A percentile compares a stretch with the other conserved stretches of the same genome.
Evolutionary conservation across 129 eudicot species (phyloP).

Genomic region (Pittosporum tobira): DNA sequence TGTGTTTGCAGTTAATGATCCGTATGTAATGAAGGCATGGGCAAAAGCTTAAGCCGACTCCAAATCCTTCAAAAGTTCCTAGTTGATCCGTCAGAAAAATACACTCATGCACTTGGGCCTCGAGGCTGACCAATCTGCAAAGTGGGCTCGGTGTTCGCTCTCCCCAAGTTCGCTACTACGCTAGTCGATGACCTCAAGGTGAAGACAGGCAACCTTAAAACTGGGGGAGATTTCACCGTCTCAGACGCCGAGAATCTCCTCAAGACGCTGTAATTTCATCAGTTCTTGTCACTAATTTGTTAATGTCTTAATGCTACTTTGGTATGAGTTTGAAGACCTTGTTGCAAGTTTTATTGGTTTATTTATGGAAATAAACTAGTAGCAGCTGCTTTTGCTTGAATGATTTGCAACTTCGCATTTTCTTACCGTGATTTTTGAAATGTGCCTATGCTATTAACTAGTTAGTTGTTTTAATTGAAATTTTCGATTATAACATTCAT

Average conservation of each 20-base stretch:
- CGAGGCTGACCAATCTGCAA: slow-evolving; percentile 75
- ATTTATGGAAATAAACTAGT: too few relatives aligned
- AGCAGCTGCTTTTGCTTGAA: too few relatives aligned
- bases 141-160: slow-evolving; percentile 78
- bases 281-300: not conserved
- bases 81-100: slow-evolving; percentile 73
- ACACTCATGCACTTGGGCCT: slow-evolving; percentile 84
- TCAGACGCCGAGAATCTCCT: slow-evolving; percentile 81
- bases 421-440: too few relatives aligned
- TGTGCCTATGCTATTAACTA: too few relatives aligned
- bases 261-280: slow-evolving; percentile 40
- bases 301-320: too few relatives aligned
- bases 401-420: too few relatives aligned
- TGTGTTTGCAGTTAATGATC: slow-evolving; percentile 58
- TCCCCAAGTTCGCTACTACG: slow-evolving; percentile 67
- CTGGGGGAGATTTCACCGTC: slow-evolving; percentile 80
- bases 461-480: too few relatives aligned
- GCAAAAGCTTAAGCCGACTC: slow-evolving; percentile 75
- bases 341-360: too few relatives aligned
- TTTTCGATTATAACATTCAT: too few relatives aligned
- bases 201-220: slow-evolving; percentile 61
- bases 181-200: slow-evolving; percentile 81
- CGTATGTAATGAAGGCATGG: slow-evolving; percentile 98
- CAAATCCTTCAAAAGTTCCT: slow-evolving; percentile 70
- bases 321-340: too few relatives aligned